A percentile compares a stretch with the other conserved stretches of the same genome.
Evolutionary conservation across 108 stramenopile species (phyloP).

Genomic region (Cyclotella baltica): DNA sequence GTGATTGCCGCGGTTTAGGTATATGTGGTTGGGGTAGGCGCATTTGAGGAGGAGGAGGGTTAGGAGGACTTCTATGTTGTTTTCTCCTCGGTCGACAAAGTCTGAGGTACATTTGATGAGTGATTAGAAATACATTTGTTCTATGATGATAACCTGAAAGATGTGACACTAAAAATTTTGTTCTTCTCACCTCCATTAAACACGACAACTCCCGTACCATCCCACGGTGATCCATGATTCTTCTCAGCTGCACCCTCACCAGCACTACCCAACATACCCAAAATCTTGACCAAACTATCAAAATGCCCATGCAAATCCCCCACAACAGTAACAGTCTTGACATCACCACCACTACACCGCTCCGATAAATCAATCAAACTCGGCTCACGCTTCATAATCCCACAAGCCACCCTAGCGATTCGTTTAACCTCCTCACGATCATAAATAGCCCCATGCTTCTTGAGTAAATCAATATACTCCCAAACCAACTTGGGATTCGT

Average conservation of each 20-base stretch:
- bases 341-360: not conserved
- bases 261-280: not conserved
- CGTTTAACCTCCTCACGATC: not conserved
- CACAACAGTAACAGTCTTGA: not conserved
- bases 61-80: not conserved
- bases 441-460: not conserved
- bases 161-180: too few relatives aligned
- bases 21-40: not conserved
- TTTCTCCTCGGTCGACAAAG: not conserved
- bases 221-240: not conserved
- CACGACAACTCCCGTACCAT: not conserved
- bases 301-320: not conserved
- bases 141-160: not conserved
- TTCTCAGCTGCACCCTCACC: too few relatives aligned
- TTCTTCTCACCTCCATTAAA: not conserved
- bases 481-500: not conserved
- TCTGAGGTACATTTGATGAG: not conserved
- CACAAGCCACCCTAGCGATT: not conserved
- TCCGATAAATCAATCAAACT: not conserved
- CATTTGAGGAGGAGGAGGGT: not conserved
- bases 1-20: not conserved
- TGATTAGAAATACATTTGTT: not conserved
- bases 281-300: not conserved
- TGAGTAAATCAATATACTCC: not conserved
- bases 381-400: not conserved